Evolutionary conservation across 2,329 filamentous ascomycete genomes (phyloP).

Genomic region (Alternaria longipes): DNA sequence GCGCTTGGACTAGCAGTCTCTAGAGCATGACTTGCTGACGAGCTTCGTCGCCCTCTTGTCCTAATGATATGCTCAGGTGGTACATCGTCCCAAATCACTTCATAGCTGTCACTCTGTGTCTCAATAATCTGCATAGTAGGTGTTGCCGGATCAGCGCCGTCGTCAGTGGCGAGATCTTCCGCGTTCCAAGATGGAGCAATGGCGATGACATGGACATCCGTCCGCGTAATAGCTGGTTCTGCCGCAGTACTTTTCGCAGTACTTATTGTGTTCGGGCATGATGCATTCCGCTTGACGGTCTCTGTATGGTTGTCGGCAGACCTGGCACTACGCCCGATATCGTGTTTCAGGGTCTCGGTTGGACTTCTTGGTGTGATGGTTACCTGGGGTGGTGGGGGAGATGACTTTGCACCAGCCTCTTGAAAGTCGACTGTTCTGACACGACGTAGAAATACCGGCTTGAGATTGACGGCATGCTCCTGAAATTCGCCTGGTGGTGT

Average conservation of each 20-base stretch:
- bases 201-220: constrained; percentile 48
- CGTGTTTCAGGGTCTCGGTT: background rate
- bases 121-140: constrained; percentile 48
- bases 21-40: constrained; percentile 32
- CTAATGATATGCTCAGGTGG: constrained; percentile 19
- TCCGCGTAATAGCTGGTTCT: constrained; percentile 41
- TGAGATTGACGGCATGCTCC: background rate
- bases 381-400: constrained; percentile 10
- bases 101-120: constrained; percentile 38
- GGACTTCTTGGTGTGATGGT: constrained; percentile 6
- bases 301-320: background rate
- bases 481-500: constrained; percentile 23
- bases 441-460: constrained; percentile 27
- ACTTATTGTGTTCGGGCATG: constrained; percentile 20
- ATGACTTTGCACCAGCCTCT: constrained; percentile 12
- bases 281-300: background rate
- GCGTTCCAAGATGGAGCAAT: constrained; percentile 30
- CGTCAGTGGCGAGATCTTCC: constrained; percentile 6
- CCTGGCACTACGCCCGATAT: background rate
- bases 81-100: constrained; percentile 46
- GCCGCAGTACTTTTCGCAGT: constrained; percentile 35
- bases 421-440: constrained; percentile 46
- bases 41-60: constrained; percentile 23
- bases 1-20: constrained; percentile 21
- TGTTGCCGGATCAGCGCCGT: constrained; percentile 30